phyloP scores from a whole-genome alignment of 2,329 filamentous ascomycete species.

The Epichloe glyceriae region DNA sequence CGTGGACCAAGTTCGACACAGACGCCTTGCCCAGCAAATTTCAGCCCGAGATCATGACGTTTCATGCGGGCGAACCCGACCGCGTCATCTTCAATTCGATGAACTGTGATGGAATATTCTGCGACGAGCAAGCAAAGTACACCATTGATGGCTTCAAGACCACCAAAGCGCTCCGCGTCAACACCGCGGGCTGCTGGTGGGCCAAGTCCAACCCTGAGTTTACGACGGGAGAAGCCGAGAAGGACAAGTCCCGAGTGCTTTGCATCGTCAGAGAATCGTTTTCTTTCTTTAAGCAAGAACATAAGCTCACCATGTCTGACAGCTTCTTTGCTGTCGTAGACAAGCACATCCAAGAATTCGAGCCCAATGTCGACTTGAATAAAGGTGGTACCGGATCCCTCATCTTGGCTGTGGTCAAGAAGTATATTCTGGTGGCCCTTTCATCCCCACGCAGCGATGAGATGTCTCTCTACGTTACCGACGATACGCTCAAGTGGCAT shows the following conservation, averaged over 20 bases:
- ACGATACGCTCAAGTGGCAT: conserved; percentile 78
- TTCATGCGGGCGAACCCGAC: conserved; percentile 72
- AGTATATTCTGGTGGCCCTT: conserved; percentile 73
- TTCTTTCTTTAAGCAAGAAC: conserved; percentile 58
- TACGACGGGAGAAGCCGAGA: conserved; percentile 49
- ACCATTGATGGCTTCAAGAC: conserved; percentile 76
- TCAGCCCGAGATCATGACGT: conserved; percentile 44
- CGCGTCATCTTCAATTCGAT: conserved; percentile 77
- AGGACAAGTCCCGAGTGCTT: conserved; percentile 58
- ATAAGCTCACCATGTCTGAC: conserved; percentile 69
- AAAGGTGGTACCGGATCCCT: conserved; percentile 67
- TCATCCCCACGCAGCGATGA: conserved; percentile 72
- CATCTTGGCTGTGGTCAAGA: conserved; percentile 73
- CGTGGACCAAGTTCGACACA: conserved; percentile 64
- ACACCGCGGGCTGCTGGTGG: conserved; percentile 74
- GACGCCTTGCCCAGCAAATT: conserved; percentile 42
- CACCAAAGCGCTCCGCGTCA: conserved; percentile 50
- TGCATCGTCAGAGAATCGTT: conserved; percentile 68
- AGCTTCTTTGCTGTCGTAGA: conserved; percentile 55
- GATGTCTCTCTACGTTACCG: conserved; percentile 80
- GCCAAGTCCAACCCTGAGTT: conserved; percentile 68
- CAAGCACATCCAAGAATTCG: conserved; percentile 46
- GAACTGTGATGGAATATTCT: conserved; percentile 51
- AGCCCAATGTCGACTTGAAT: conserved; percentile 63
- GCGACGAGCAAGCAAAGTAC: conserved; percentile 53